Conservation (phyloP, 129 eudicot genomes). For the Helichrysum umbraculigerum region DNA sequence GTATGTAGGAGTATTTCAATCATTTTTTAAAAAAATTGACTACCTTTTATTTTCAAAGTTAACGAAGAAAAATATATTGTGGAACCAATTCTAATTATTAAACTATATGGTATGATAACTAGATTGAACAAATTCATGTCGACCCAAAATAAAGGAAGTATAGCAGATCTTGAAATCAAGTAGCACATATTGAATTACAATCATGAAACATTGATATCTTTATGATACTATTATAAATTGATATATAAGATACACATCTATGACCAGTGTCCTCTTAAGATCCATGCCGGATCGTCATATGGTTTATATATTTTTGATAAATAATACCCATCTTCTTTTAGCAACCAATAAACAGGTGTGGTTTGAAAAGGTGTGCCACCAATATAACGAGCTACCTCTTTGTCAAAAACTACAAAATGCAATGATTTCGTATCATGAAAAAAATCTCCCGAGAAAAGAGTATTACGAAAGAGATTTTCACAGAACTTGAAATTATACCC, state of each 20-base stretch:
- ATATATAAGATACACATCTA: not conserved
- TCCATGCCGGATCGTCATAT: conserved; percentile 13
- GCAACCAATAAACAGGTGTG: conserved; percentile 10
- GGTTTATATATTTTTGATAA: not conserved
- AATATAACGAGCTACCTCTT: not conserved
- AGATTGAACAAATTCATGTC: too few relatives aligned
- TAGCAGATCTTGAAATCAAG: too few relatives aligned
- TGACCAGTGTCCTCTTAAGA: not conserved
- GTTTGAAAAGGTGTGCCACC: not conserved
- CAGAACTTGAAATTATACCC: conserved; percentile 11
- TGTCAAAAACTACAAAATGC: conserved; percentile 7
- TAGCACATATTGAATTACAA: too few relatives aligned
- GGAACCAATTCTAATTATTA: too few relatives aligned
- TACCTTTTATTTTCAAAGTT: too few relatives aligned
- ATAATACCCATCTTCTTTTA: conserved; percentile 14
- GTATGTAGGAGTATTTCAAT: too few relatives aligned
- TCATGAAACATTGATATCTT: too few relatives aligned
- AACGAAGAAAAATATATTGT: too few relatives aligned
- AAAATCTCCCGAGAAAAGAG: conserved; percentile 15
- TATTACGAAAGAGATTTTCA: not conserved
- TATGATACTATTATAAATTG: too few relatives aligned
- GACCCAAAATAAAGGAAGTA: too few relatives aligned
- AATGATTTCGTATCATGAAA: not conserved
- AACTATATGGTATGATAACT: too few relatives aligned
- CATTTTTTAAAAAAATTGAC: too few relatives aligned